Evolutionary conservation across 129 eudicot species (phyloP).

Genomic region (Flaveria ramosissima): DNA sequence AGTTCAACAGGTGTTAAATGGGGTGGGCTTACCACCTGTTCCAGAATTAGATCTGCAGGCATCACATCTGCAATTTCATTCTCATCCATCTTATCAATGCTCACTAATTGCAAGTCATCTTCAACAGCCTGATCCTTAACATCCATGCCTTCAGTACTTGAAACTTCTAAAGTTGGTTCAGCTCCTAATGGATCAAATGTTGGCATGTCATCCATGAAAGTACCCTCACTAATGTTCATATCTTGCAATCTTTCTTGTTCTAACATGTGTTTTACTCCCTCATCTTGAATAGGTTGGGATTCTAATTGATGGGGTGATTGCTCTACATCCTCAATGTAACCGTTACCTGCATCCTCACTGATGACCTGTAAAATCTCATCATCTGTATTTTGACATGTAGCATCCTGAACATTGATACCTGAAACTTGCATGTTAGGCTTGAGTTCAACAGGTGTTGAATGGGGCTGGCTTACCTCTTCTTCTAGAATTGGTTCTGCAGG

Average conservation of each 20-base stretch:
- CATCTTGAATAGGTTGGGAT: conserved; percentile 43
- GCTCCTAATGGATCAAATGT: conserved; percentile 22
- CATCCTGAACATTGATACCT: conserved; percentile 12
- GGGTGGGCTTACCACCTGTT: conserved; percentile 27
- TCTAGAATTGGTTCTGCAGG: conserved; percentile 20
- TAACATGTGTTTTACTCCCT: conserved; percentile 32
- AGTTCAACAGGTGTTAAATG: conserved; percentile 24
- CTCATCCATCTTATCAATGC: conserved; percentile 22
- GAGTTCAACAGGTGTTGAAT: conserved; percentile 27
- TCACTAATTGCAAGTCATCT: conserved; percentile 23
- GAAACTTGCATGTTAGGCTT: conserved; percentile 25
- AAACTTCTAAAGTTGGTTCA: conserved; percentile 26
- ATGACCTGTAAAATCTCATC: conserved; percentile 27
- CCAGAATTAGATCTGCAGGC: conserved; percentile 17
- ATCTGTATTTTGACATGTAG: conserved; percentile 18
- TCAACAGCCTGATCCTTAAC: conserved; percentile 2
- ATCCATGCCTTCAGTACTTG: neutral
- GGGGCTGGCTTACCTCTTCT: conserved; percentile 28
- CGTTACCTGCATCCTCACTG: conserved; percentile 29
- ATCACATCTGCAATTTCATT: conserved; percentile 24
- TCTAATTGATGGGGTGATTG: conserved; percentile 31
- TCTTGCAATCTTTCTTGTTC: conserved; percentile 28
- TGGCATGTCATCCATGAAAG: conserved; percentile 12
- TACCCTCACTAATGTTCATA: conserved; percentile 2
- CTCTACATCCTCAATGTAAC: conserved; percentile 22